phyloP scores from a whole-genome alignment of 2,329 filamentous ascomycete species.

The Daldinia eschscholtzii region DNA sequence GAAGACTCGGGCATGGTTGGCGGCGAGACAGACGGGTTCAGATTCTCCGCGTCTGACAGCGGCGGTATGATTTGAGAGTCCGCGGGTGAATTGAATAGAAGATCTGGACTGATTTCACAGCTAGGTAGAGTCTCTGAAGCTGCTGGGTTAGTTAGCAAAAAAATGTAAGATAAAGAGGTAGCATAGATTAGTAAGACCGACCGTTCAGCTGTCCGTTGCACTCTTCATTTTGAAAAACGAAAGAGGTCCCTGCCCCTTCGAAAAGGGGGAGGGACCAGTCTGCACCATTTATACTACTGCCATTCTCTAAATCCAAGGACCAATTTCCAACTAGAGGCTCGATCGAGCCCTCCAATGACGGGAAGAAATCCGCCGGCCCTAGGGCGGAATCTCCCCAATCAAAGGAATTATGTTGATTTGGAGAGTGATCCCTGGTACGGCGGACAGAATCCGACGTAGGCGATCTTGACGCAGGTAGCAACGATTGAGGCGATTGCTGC shows the following conservation, averaged over 20 bases:
- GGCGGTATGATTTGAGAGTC: conserved; percentile 25
- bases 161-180: neutral
- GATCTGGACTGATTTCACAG: conserved; percentile 40
- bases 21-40: conserved; percentile 20
- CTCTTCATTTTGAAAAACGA: conserved; percentile 44
- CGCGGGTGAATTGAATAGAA: conserved; percentile 44
- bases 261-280: conserved; percentile 48
- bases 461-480: conserved; percentile 37
- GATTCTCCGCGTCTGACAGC: conserved; percentile 29
- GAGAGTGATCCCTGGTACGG: conserved; percentile 40
- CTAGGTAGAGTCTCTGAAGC: conserved; percentile 44
- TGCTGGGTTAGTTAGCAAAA: conserved; percentile 11
- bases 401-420: conserved; percentile 44
- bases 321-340: conserved; percentile 45
- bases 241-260: conserved; percentile 35
- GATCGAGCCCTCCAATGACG: conserved; percentile 46
- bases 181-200: conserved; percentile 35
- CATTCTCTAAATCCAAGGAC: conserved; percentile 43
- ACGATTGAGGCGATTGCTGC: conserved; percentile 23
- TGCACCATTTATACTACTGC: conserved; percentile 32
- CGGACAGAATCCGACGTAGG: conserved; percentile 42
- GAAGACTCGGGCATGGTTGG: conserved; percentile 29
- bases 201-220: conserved; percentile 46
- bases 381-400: conserved; percentile 43
- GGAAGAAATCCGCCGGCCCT: conserved; percentile 50